These are phyloP conservation scores for Nicotiana benthamiana DNA, from an alignment of 257 asterid genomes.

Conservation along the genomic window DNA sequence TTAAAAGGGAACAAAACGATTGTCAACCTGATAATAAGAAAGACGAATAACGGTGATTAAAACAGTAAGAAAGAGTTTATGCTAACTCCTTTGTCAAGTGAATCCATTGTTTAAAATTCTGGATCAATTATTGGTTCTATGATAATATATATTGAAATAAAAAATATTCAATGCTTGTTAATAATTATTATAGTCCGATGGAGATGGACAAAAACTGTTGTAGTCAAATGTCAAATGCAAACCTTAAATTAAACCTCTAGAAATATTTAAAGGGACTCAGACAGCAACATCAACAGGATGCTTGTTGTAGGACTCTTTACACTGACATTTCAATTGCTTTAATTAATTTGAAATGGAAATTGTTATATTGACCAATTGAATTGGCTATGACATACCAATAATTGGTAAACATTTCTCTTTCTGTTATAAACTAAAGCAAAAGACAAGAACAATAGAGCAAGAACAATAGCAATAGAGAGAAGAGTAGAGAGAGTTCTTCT, in stretches of 20 bases:
- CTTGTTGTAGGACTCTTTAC: not conserved
- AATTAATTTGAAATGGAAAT: not conserved
- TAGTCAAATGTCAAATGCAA: not conserved
- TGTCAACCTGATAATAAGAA: too few species aligned
- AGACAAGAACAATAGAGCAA: too few species aligned
- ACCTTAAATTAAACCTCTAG: not conserved
- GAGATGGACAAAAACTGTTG: not conserved
- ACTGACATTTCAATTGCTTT: not conserved
- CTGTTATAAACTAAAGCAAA: too few species aligned
- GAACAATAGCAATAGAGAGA: too few species aligned
- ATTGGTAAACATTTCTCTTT: not conserved
- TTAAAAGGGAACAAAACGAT: too few species aligned
- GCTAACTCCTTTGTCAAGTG: too few species aligned
- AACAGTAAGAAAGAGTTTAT: too few species aligned
- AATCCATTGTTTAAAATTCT: too few species aligned
- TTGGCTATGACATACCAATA: not conserved
- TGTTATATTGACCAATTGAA: not conserved
- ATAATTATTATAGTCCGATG: not conserved
- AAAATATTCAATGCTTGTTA: not conserved
- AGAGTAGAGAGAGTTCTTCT: too few species aligned
- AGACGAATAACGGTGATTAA: too few species aligned
- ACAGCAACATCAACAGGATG: conserved; percentile 6
- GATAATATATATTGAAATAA: not conserved
- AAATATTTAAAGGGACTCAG: not conserved
- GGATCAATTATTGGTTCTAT: too few species aligned